Base-by-base conservation (phyloP, 805 yeast species). In the Zygotorulaspora chibaensis region DNA sequence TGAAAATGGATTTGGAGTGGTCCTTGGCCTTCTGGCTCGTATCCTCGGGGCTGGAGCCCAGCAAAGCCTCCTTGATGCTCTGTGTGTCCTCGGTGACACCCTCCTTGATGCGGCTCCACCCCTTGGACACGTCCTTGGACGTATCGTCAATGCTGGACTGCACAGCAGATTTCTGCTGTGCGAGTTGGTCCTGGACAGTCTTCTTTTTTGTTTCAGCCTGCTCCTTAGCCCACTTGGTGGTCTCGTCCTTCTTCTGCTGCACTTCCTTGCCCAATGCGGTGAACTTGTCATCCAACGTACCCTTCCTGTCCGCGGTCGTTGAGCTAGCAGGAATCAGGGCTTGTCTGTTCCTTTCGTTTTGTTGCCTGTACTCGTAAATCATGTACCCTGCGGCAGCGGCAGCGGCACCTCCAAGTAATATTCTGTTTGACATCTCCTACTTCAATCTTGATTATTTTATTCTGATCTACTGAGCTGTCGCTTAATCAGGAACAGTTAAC, bases 361-460 rank as follows among this genome's bases (percentile, higher is more conserved):
- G 57, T 27, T 47, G 48, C 34, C 50, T 55, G 41, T 56, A 53
- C 47, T 58, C 61, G 46, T 58, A 58, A 13, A 53, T 42, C 37
- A 56, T 46, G 13, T 58, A 58, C 16, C 60, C 61, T 8, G 63
- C 58, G n/a, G 61, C 56, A 1, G 56, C 52, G 2, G 52, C 54
- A 15, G 61, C 64, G 23, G 56, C 61, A 15, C 62, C 54, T 12
- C 62, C 62, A 33, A 59, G 42, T 16, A 59, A 45, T 35, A 56
- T 45, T 52, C 55, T 59, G 15, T 55, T 46, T 31, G 59, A 54
- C 62, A 57, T 54, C 16, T 33, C 29, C 33, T 38, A 11, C 17
- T 28, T 29, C 33, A 29, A 29, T 12, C n/a, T 29, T 29, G 8
- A 12, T 29, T 12, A 4, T 29, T 29, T 12, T 5, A 4, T 29